phyloP scores from a whole-genome alignment of 2,329 filamentous ascomycete genomes.

The Trichophyton benhamiae region DNA sequence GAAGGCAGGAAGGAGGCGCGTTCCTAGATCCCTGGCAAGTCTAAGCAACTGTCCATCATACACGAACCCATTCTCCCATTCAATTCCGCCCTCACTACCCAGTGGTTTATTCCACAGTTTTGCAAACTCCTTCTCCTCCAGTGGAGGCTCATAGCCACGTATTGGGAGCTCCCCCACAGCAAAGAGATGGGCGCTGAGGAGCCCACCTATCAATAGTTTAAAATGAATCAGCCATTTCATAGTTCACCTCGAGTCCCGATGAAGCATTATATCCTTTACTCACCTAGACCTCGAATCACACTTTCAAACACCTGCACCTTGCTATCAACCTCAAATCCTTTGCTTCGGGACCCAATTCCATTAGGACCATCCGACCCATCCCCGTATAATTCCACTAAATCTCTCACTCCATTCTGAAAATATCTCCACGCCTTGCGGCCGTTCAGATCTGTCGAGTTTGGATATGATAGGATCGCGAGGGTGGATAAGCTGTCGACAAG shows the following conservation, averaged over 20 bases:
- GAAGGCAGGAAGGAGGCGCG: conserved; percentile 80
- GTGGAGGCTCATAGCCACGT: conserved; percentile 53
- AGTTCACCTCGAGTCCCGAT: not conserved
- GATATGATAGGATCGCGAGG: conserved; percentile 78
- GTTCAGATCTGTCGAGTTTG: conserved; percentile 43
- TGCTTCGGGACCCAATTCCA: conserved; percentile 58
- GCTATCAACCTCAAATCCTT: conserved; percentile 87
- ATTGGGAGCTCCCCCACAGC: conserved; percentile 85
- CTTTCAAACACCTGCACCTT: conserved; percentile 99
- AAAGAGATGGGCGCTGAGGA: conserved; percentile 88
- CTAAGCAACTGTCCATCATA: conserved; percentile 85
- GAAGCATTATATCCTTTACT: conserved; percentile 6
- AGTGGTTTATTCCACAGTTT: conserved; percentile 29
- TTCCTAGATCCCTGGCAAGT: conserved; percentile 74
- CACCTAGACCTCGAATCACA: conserved; percentile 65
- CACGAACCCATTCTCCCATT: conserved; percentile 62
- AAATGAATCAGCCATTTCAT: not conserved
- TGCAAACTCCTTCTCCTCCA: conserved; percentile 27
- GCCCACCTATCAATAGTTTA: conserved; percentile 50
- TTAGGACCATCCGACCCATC: conserved; percentile 60
- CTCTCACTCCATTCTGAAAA: conserved; percentile 69
- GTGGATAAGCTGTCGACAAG: conserved; percentile 92
- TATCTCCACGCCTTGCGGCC: conserved; percentile 52
- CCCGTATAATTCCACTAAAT: conserved; percentile 71
- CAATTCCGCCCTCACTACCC: conserved; percentile 34